Base-by-base conservation (phyloP, 148 eudicot genomes). In the Nepenthes mirabilis region DNA sequence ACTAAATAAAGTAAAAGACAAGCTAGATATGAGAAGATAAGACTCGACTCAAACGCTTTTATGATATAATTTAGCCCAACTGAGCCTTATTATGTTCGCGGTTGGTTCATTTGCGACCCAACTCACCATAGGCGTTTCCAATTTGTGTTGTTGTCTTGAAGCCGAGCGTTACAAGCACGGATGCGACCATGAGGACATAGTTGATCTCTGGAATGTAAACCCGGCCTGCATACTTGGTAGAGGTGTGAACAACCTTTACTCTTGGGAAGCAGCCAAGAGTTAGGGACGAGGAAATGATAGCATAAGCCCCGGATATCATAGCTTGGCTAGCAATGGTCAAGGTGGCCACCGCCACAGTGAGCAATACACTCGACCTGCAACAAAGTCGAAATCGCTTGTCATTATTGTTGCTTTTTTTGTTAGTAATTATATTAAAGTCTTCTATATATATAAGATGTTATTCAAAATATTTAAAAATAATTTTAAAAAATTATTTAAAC, bases 181-280 rank as follows among this genome's bases (percentile, higher is more conserved):
- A 87, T 52, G 79, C 72, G 37, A 81, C 7, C 95, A 90, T 84
- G 7, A 86, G 75, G 10, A 77, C 33, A 75, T 75, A 86, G 61
- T 86, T 86, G 56, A 90, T 60, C 70, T 80, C 97, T 0, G 97
- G 97, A 57, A 90, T 80, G 58, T 90, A 90, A 52, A 90, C 83
- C 53, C 87, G 97, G 47, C 97, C 89, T 55, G 74, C 82, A 49
- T 78, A 57, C 55, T 84, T 68, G 2, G 76, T 56, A 1, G 97
- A 90, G 11, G 95, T 90, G 63, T 90, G 97, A 52, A 90, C 49
- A 47, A 90, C 77, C 62, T 77, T 82, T 9, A 90, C 86, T 64
- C 83, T 58, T 0, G 97, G 95, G 69, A 90, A 90, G 43, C 91
- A 76, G 56, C 86, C 85, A 45, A 86, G 63, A 9, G 80, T 83